These are phyloP conservation scores for Coffea humblotiana DNA, from an alignment of 305 asterid species.

Conservation along the genomic window DNA sequence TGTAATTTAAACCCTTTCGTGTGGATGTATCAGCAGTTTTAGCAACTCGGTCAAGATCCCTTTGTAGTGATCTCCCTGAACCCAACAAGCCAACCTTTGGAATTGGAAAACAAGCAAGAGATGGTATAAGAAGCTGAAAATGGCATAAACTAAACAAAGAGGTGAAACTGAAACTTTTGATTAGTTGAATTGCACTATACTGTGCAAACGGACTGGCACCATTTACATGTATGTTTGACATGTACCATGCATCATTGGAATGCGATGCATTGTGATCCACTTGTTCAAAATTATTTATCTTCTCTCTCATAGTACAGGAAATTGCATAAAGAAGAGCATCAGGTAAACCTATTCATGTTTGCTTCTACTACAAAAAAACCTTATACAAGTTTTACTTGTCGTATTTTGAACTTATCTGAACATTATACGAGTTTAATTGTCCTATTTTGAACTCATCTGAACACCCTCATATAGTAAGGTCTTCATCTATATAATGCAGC, in stretches of 20 bases:
- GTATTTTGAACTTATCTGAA: background rate
- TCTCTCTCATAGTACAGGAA: too few relatives aligned
- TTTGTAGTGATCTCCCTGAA: slow-evolving; percentile 79
- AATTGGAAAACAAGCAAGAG: slow-evolving; percentile 14
- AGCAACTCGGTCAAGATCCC: slow-evolving; percentile 85
- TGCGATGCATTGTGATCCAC: background rate
- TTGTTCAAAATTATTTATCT: background rate
- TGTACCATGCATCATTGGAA: background rate
- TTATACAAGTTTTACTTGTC: background rate
- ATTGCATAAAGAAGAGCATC: background rate
- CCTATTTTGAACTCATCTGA: background rate
- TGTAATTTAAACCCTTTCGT: slow-evolving; percentile 84
- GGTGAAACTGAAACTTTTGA: background rate
- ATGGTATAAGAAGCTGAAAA: background rate
- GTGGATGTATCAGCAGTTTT: slow-evolving; percentile 26
- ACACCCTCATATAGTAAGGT: background rate
- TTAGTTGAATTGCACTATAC: too few relatives aligned
- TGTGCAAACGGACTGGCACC: too few relatives aligned
- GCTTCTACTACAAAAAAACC: background rate
- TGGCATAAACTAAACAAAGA: background rate
- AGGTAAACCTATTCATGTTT: background rate
- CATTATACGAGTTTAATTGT: too few relatives aligned
- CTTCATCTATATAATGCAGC: background rate
- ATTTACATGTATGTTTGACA: background rate
- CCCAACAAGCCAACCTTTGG: slow-evolving; percentile 86